phyloP scores from a whole-genome alignment of 2,329 filamentous ascomycete genomes.

The Exutisphaerella laricina region DNA sequence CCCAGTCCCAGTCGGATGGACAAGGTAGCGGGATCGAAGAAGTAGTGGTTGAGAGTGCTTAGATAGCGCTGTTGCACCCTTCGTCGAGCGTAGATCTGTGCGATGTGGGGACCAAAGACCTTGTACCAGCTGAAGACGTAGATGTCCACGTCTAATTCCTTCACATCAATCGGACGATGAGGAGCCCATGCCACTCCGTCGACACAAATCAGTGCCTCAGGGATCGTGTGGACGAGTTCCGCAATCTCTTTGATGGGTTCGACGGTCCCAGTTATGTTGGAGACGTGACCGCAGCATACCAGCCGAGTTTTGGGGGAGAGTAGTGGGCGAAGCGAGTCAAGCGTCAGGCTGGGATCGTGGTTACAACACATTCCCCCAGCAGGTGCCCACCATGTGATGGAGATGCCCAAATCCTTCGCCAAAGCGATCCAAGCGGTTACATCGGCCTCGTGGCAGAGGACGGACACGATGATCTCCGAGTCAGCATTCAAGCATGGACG shows the following conservation, averaged over 20 bases:
- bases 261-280: constrained; percentile 7
- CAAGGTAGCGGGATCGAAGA: constrained; percentile 6
- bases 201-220: constrained; percentile 7
- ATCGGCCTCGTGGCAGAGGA: constrained; percentile 5
- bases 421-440: constrained; percentile 7
- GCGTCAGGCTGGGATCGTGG: constrained; percentile 4
- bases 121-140: constrained; percentile 10
- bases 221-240: constrained; percentile 6
- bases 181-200: constrained; percentile 9
- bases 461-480: constrained; percentile 5
- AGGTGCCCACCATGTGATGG: constrained; percentile 7
- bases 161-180: constrained; percentile 7
- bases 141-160: constrained; percentile 5
- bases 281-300: constrained; percentile 7
- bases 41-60: constrained; percentile 8
- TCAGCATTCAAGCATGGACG: constrained; percentile 5
- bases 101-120: constrained; percentile 7
- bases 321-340: constrained; percentile 6
- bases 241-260: constrained; percentile 7
- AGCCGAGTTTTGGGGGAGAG: constrained; percentile 6
- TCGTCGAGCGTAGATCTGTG: constrained; percentile 6
- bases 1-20: constrained; percentile 3
- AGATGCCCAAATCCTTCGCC: constrained; percentile 3
- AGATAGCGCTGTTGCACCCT: constrained; percentile 7
- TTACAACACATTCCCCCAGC: constrained; percentile 2